Percentiles rank a stretch among this genome's conserved stretches.
phyloP scores from a whole-genome alignment of 148 eudicot genomes.

The Diospyros lotus region DNA sequence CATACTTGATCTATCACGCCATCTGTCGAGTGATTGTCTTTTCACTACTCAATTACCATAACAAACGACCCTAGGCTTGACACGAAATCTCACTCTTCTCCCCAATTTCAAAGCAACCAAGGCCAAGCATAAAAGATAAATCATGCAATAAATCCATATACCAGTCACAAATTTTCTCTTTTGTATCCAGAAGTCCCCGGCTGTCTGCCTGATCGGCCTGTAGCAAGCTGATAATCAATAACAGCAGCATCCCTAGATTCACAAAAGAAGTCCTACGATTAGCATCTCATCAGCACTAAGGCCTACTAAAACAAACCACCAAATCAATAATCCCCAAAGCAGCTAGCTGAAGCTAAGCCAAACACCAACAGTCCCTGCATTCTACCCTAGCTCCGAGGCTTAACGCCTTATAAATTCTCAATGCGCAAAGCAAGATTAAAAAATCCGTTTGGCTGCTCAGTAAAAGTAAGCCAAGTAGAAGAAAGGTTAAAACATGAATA shows the following conservation, averaged over 20 bases:
- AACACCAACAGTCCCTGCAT: not conserved
- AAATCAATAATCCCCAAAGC: not conserved
- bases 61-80: not conserved
- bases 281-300: not conserved
- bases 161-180: slow-evolving; percentile 14
- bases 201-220: slow-evolving; percentile 11
- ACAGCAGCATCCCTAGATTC: slow-evolving; percentile 2
- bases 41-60: not conserved
- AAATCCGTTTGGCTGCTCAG: not conserved
- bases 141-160: not conserved
- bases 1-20: too few relatives aligned
- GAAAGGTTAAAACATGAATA: not conserved
- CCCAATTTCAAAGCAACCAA: not conserved
- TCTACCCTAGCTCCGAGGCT: too few relatives aligned
- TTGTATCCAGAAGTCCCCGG: not conserved
- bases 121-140: not conserved
- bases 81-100: not conserved
- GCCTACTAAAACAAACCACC: not conserved
- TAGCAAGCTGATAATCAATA: slow-evolving; percentile 12
- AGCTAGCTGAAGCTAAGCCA: not conserved
- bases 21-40: not conserved
- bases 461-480: not conserved
- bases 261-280: not conserved
- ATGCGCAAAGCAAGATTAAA: not conserved
- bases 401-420: not conserved